Percentiles rank a stretch among this genome's conserved stretches.
Conservation (phyloP, 2,329 filamentous ascomycete species). For the Monosporascus cannonballus region DNA sequence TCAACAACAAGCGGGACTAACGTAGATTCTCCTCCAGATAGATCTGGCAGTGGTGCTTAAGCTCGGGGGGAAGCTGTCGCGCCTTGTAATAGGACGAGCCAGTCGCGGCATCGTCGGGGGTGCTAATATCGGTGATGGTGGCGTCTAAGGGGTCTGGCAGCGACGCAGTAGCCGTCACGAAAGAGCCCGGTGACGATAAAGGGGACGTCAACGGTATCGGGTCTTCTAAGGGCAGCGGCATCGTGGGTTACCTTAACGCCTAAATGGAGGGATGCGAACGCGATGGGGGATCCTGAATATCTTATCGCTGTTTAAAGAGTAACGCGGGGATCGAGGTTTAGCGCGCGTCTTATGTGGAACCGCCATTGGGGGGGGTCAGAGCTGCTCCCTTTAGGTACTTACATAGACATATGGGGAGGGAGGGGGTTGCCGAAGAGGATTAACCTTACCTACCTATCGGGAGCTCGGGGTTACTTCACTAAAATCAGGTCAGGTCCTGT, state of each 20-base stretch:
- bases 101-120: constrained; percentile 9
- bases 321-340: no score
- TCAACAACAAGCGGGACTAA: constrained; percentile 27
- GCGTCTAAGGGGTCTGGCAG: constrained; percentile 7
- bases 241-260: background rate
- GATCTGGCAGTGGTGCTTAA: constrained; percentile 62
- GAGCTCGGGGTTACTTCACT: no score
- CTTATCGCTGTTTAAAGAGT: no score
- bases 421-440: no score
- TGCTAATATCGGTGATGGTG: constrained; percentile 15
- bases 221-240: constrained; percentile 7
- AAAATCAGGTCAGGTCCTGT: no score
- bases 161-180: constrained; percentile 16
- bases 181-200: constrained; percentile 17
- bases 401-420: no score
- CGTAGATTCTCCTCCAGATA: constrained; percentile 72
- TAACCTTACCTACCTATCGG: no score
- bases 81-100: constrained; percentile 44
- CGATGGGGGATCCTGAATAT: no score
- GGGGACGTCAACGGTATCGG: constrained; percentile 8
- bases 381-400: no score
- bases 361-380: no score
- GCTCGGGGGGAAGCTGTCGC: constrained; percentile 52
- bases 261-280: no score
- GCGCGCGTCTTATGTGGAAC: no score